These are phyloP conservation scores for Blastomyces emzantsi DNA, from an alignment of 2,329 filamentous ascomycete species.

Conservation along the genomic window DNA sequence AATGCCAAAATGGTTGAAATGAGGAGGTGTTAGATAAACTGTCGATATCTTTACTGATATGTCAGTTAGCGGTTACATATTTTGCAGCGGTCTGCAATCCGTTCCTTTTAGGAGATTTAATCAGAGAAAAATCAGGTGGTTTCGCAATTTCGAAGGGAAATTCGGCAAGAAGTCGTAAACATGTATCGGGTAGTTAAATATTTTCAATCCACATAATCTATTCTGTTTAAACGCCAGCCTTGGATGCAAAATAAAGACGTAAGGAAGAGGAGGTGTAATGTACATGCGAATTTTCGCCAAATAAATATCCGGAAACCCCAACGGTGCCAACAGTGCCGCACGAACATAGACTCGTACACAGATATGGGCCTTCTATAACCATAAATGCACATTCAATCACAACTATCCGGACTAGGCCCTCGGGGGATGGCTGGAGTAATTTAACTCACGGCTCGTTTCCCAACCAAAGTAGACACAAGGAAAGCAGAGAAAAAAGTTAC, in stretches of 20 bases:
- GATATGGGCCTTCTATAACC: neutral
- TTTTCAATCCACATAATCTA: slow-evolving; percentile 5
- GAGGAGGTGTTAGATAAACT: neutral
- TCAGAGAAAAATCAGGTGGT: neutral
- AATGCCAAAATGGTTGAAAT: neutral
- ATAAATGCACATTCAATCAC: neutral
- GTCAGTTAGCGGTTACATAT: neutral
- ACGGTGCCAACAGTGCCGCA: neutral
- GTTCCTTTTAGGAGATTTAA: neutral
- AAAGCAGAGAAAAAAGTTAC: neutral
- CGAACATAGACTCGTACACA: slow-evolving; percentile 2
- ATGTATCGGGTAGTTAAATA: neutral
- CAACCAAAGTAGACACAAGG: neutral
- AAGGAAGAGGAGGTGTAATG: neutral
- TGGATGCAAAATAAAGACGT: slow-evolving; percentile 1
- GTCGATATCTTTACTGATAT: neutral
- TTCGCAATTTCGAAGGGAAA: neutral
- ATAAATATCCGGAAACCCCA: neutral
- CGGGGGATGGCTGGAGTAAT: neutral
- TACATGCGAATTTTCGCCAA: neutral
- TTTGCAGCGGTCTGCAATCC: slow-evolving; percentile 4
- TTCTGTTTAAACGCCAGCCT: slow-evolving; percentile 6
- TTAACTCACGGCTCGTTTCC: neutral
- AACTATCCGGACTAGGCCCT: neutral
- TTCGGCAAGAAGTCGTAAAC: neutral